These are phyloP conservation scores for Anthracocystis panici-leucophaei DNA, from an alignment of 1,284 basidiomycete species.

Conservation along the genomic window DNA sequence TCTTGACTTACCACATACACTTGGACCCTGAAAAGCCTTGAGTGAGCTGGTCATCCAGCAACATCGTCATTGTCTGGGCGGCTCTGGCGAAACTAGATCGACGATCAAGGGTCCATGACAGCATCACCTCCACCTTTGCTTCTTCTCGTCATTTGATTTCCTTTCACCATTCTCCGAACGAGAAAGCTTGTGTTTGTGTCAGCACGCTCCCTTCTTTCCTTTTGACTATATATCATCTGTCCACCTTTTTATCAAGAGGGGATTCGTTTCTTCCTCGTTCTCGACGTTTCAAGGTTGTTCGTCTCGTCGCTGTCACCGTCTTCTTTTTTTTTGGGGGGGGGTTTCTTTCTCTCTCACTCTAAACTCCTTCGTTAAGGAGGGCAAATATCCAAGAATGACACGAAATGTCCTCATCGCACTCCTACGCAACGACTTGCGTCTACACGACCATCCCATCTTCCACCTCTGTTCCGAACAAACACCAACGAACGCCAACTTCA, in stretches of 20 bases:
- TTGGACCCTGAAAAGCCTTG: background rate
- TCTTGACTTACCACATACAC: too few species aligned
- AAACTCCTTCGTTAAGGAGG: background rate
- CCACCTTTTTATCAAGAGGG: slow-evolving; percentile 4
- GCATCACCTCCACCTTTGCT: slow-evolving; percentile 12
- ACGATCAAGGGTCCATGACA: slow-evolving; percentile 33
- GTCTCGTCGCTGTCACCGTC: too few species aligned
- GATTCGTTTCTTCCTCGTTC: slow-evolving; percentile 1
- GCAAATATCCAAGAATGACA: slow-evolving; percentile 21
- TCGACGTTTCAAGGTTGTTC: too few species aligned
- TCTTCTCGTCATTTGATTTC: background rate
- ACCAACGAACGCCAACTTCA: slow-evolving; percentile 34
- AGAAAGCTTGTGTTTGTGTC: background rate
- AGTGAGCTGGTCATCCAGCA: background rate
- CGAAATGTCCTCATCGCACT: slow-evolving; percentile 50
- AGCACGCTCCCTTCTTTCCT: background rate
- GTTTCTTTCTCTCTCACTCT: slow-evolving; percentile 10
- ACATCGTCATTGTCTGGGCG: slow-evolving; percentile 11
- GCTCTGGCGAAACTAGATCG: slow-evolving; percentile 11
- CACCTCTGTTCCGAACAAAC: slow-evolving; percentile 47
- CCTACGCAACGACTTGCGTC: slow-evolving; percentile 59
- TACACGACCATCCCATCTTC: slow-evolving; percentile 63
- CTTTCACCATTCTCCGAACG: background rate
- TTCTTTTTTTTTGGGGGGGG: too few species aligned
- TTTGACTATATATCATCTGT: slow-evolving; percentile 2